phyloP scores from a whole-genome alignment of 2,329 filamentous ascomycete genomes.

The Hortaea werneckii region DNA sequence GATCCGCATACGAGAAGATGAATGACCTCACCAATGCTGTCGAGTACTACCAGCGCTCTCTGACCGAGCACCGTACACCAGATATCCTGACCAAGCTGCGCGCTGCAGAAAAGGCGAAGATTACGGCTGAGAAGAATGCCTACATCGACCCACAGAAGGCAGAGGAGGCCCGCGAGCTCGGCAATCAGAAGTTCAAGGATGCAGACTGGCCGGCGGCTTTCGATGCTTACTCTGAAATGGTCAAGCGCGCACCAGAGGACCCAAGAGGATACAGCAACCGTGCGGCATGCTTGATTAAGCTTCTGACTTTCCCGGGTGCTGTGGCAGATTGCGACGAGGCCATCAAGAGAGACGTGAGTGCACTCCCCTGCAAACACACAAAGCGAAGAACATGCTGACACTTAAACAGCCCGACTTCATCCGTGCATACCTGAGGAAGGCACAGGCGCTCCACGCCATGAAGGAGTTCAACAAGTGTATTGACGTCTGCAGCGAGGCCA shows the following conservation, averaged over 20 bases:
- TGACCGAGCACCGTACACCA: slow-evolving; percentile 93
- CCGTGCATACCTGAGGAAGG: slow-evolving; percentile 91
- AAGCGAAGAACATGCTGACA: background rate
- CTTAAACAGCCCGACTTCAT: slow-evolving; percentile 63
- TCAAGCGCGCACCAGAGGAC: slow-evolving; percentile 86
- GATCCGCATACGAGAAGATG: slow-evolving; percentile 83
- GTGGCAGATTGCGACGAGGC: slow-evolving; percentile 86
- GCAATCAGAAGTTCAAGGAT: slow-evolving; percentile 95
- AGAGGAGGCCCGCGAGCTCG: slow-evolving; percentile 87
- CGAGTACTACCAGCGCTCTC: slow-evolving; percentile 81
- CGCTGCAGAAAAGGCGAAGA: slow-evolving; percentile 76
- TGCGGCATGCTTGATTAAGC: slow-evolving; percentile 90
- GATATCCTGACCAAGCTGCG: slow-evolving; percentile 90
- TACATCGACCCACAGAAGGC: slow-evolving; percentile 89
- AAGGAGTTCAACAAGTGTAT: slow-evolving; percentile 94
- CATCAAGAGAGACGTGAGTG: slow-evolving; percentile 64
- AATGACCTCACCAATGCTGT: slow-evolving; percentile 72
- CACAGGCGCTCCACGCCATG: slow-evolving; percentile 92
- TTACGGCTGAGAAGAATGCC: slow-evolving; percentile 60
- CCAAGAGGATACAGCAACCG: slow-evolving; percentile 95
- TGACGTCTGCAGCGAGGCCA: slow-evolving; percentile 76
- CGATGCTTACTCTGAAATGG: slow-evolving; percentile 91
- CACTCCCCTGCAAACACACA: no score
- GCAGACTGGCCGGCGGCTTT: slow-evolving; percentile 92
- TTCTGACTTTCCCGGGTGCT: slow-evolving; percentile 89